Percentiles rank a stretch among this genome's conserved stretches.
These are phyloP conservation scores for Zelonia costaricensis DNA, from an alignment of 208 protist species.

Conservation along the genomic window DNA sequence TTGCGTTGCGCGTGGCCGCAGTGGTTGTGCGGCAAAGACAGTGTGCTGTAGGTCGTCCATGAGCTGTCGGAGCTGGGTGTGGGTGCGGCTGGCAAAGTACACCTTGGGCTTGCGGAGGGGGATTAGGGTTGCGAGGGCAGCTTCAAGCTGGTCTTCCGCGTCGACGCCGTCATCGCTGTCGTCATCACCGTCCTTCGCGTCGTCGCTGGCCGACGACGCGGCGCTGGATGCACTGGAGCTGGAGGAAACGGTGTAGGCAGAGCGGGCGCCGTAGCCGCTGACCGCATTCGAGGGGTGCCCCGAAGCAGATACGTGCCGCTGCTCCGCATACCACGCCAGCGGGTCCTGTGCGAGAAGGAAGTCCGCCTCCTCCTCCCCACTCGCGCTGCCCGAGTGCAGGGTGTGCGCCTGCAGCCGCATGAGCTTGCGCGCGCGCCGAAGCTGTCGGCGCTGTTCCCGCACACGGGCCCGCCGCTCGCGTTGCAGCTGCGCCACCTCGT, in stretches of 20 bases:
- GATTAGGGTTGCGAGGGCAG: slow-evolving; percentile 24
- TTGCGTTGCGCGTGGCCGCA: slow-evolving; percentile 11
- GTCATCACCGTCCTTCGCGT: slow-evolving; percentile 24
- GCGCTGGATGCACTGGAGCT: slow-evolving; percentile 12
- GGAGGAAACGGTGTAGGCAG: background rate
- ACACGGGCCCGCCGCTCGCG: slow-evolving; percentile 29
- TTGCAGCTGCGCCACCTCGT: slow-evolving; percentile 13
- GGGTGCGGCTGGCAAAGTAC: slow-evolving; percentile 94
- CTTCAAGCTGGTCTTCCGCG: slow-evolving; percentile 6
- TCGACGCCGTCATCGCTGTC: slow-evolving; percentile 11
- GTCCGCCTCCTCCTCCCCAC: background rate
- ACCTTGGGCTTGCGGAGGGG: slow-evolving; percentile 82
- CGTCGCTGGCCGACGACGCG: slow-evolving; percentile 1
- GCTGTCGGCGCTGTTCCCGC: slow-evolving; percentile 15
- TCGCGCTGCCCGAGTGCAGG: slow-evolving; percentile 5
- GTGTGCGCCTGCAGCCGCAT: slow-evolving; percentile 16
- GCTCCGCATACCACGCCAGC: slow-evolving; percentile 18
- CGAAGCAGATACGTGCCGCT: background rate
- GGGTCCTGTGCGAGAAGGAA: slow-evolving; percentile 27
- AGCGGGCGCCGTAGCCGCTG: background rate
- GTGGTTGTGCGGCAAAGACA: slow-evolving; percentile 55
- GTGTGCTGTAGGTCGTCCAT: slow-evolving; percentile 89
- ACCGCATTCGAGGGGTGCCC: background rate
- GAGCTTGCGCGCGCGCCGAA: slow-evolving; percentile 14
- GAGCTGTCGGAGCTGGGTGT: slow-evolving; percentile 95